These are phyloP conservation scores for Aspergillus bridgeri DNA, from an alignment of 495 filamentous ascomycete genomes.

Conservation along the genomic window DNA sequence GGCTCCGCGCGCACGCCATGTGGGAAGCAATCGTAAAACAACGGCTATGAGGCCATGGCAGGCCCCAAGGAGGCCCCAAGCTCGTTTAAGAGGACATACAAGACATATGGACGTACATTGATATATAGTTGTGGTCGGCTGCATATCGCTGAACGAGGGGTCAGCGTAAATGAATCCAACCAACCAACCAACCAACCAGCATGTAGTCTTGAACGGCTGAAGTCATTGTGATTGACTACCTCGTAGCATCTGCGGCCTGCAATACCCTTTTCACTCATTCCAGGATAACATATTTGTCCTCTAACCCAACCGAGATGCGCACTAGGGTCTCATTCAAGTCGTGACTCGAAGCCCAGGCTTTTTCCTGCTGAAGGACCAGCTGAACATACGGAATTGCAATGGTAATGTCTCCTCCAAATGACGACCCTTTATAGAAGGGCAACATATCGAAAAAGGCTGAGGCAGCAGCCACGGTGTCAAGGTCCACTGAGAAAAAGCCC, in stretches of 20 bases:
- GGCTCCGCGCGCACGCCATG: too few species aligned
- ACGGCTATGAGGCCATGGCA: neutral
- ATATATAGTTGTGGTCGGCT: too few species aligned
- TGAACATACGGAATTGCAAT: constrained; percentile 23
- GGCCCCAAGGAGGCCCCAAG: neutral
- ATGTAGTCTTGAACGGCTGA: too few species aligned
- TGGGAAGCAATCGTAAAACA: too few species aligned
- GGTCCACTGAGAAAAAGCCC: constrained; percentile 35
- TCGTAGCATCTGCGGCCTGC: too few species aligned
- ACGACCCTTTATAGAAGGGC: constrained; percentile 18
- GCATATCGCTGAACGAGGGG: too few species aligned
- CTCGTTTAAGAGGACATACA: too few species aligned
- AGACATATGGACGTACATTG: too few species aligned
- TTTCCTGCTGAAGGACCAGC: constrained; percentile 17
- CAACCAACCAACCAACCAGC: neutral
- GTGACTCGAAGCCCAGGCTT: constrained; percentile 17
- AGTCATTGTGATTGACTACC: too few species aligned
- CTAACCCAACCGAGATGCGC: constrained; percentile 22
- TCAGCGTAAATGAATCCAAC: too few species aligned
- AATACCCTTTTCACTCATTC: too few species aligned
- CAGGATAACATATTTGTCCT: constrained; percentile 1
- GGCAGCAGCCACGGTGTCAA: constrained; percentile 26
- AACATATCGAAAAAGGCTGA: constrained; percentile 19
- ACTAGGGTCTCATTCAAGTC: constrained; percentile 22
- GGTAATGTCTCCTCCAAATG: constrained; percentile 20